Conservation (phyloP, 2,329 filamentous ascomycete genomes). For the Diplocarpon mali region DNA sequence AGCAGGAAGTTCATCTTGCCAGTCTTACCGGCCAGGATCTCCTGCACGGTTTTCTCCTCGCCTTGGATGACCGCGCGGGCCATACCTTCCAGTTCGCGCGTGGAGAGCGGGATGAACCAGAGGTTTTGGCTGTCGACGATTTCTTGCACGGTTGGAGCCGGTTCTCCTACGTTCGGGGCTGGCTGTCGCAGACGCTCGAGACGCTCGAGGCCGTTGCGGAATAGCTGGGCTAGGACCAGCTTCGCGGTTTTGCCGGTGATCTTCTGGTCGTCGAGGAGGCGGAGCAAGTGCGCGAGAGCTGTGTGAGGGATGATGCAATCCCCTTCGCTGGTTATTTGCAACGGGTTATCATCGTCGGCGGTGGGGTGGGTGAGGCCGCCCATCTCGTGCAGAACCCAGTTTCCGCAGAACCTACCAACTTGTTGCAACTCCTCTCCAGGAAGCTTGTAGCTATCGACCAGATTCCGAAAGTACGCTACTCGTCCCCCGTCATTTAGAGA, state of each 20-base stretch:
- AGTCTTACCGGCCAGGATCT: constrained; percentile 48
- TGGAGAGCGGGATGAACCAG: constrained; percentile 41
- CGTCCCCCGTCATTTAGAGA: constrained; percentile 68
- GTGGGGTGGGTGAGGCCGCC: constrained; percentile 51
- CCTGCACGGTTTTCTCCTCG: constrained; percentile 45
- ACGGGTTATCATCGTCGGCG: constrained; percentile 18
- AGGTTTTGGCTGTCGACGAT: constrained; percentile 48
- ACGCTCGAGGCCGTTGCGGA: constrained; percentile 30
- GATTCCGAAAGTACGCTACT: constrained; percentile 69
- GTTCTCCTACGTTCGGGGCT: constrained; percentile 21
- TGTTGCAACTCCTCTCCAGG: constrained; percentile 4
- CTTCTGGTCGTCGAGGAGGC: constrained; percentile 31
- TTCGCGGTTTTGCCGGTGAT: constrained; percentile 49
- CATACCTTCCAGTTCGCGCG: constrained; percentile 42
- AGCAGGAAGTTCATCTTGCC: constrained; percentile 61
- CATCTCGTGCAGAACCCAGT: constrained; percentile 67
- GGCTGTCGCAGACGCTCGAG: too few species aligned
- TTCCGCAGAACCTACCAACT: constrained; percentile 40
- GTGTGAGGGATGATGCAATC: constrained; percentile 17
- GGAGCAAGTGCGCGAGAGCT: constrained; percentile 33
- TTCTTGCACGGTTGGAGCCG: constrained; percentile 30
- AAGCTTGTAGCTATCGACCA: constrained; percentile 35
- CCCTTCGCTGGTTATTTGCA: constrained; percentile 18
- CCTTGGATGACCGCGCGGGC: constrained; percentile 38
- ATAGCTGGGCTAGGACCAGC: constrained; percentile 43